These are phyloP conservation scores for Mucor piriformis DNA, from an alignment of 371 early-diverging fungal genomes.

Conservation along the genomic window DNA sequence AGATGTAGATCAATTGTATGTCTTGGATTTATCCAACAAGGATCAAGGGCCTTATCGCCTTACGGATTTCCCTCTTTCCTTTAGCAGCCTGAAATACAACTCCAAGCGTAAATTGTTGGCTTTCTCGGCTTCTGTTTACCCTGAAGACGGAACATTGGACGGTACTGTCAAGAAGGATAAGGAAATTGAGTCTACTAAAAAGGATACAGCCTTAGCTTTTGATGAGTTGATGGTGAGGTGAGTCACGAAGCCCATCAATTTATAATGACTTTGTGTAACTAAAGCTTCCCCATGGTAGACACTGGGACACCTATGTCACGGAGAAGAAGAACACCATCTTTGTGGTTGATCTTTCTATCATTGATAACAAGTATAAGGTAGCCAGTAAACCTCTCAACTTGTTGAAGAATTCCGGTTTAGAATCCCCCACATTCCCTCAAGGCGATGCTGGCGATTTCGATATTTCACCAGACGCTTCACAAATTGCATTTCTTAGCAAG, in stretches of 20 bases:
- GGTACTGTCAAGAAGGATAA: constrained; percentile 48
- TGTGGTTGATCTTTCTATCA: constrained; percentile 42
- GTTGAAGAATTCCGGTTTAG: constrained; percentile 52
- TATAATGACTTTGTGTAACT: too few relatives aligned
- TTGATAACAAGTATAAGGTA: constrained; percentile 24
- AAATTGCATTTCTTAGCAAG: constrained; percentile 76
- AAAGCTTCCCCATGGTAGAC: too few relatives aligned
- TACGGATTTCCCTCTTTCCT: constrained; percentile 53
- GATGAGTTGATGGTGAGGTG: constrained; percentile 68
- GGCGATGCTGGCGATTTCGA: constrained; percentile 64
- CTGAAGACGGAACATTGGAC: constrained; percentile 43
- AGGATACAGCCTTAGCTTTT: constrained; percentile 57
- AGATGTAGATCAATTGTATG: constrained; percentile 47
- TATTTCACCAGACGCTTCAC: constrained; percentile 67
- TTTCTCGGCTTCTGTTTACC: constrained; percentile 61
- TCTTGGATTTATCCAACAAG: constrained; percentile 33
- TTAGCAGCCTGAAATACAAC: constrained; percentile 54
- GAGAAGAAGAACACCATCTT: constrained; percentile 65
- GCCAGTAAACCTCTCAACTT: constrained; percentile 54
- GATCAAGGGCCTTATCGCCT: constrained; percentile 43
- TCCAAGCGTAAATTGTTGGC: constrained; percentile 43
- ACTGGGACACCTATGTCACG: constrained; percentile 67
- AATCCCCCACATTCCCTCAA: constrained; percentile 60
- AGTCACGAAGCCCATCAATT: neutral
- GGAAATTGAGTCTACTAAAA: constrained; percentile 43